Evolutionary conservation across 148 eudicot genomes (phyloP).

Genomic region (Spergularia marina): DNA sequence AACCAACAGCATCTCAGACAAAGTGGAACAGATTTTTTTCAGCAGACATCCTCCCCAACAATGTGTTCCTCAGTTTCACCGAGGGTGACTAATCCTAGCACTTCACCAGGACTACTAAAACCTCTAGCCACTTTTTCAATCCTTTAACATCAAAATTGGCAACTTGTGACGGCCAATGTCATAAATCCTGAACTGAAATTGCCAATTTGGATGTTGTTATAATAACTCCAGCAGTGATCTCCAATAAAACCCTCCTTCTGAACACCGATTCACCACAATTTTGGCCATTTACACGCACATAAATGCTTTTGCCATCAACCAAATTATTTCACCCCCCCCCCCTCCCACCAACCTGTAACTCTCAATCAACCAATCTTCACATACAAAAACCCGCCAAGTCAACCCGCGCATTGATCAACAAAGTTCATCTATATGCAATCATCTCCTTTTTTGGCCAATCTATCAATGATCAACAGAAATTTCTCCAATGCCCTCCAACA

Average conservation of each 20-base stretch:
- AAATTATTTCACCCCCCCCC: not conserved
- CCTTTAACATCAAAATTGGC: not conserved
- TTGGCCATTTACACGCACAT: not conserved
- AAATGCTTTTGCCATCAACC: not conserved
- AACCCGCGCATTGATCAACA: not conserved
- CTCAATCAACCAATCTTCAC: not conserved
- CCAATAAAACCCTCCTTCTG: not conserved
- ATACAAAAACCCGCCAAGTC: not conserved
- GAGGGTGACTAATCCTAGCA: not conserved
- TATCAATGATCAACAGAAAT: not conserved
- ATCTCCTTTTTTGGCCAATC: not conserved
- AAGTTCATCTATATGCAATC: not conserved
- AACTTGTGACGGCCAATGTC: not conserved
- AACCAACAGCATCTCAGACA: not conserved
- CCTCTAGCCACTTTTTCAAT: not conserved
- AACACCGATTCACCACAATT: not conserved
- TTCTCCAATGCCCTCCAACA: too few species aligned
- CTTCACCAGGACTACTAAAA: not conserved
- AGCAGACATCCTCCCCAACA: constrained; percentile 6
- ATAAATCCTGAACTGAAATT: not conserved
- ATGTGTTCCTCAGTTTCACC: not conserved
- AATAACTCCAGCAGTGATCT: not conserved
- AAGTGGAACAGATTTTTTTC: not conserved
- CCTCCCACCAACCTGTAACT: not conserved
- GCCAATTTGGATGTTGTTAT: not conserved